Percentiles rank a stretch among this genome's conserved stretches.
These are phyloP conservation scores for Pseudogymnoascus verrucosus DNA, from an alignment of 2,329 filamentous ascomycete species.

Conservation along the genomic window DNA sequence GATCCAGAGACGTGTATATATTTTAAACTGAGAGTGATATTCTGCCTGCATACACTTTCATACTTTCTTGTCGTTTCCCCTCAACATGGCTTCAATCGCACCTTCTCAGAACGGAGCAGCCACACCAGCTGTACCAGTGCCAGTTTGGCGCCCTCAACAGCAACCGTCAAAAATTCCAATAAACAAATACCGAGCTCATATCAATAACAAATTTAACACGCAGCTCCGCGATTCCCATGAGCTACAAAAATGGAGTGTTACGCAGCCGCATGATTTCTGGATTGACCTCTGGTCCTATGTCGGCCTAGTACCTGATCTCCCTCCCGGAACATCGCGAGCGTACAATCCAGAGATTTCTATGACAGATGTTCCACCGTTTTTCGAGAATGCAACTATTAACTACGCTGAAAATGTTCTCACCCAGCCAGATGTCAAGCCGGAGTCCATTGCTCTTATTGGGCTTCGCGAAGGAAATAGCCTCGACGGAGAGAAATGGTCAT, in stretches of 20 bases:
- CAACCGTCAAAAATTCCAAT: slow-evolving; percentile 10
- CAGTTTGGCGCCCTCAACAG: slow-evolving; percentile 8
- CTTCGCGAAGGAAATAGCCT: slow-evolving; percentile 7
- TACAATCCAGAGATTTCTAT: slow-evolving; percentile 10
- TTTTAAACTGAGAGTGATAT: background rate
- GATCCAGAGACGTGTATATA: background rate
- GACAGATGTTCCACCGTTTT: slow-evolving; percentile 9
- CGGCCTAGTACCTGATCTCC: slow-evolving; percentile 9
- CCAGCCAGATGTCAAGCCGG: slow-evolving; percentile 6
- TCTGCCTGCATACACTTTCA: background rate
- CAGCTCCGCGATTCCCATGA: slow-evolving; percentile 7
- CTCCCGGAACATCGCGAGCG: background rate
- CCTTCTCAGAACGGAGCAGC: background rate
- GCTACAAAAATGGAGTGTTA: slow-evolving; percentile 10
- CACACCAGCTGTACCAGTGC: background rate
- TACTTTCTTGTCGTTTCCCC: background rate
- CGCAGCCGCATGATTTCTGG: slow-evolving; percentile 11
- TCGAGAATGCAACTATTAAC: slow-evolving; percentile 9
- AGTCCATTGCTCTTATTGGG: slow-evolving; percentile 7
- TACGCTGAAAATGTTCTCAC: slow-evolving; percentile 11
- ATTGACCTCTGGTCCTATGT: slow-evolving; percentile 11
- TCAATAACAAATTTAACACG: slow-evolving; percentile 9
- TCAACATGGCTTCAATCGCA: background rate
- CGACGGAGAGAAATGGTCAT: slow-evolving; percentile 10
- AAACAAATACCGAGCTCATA: slow-evolving; percentile 11